Conservation (phyloP, 345 rosid genomes). For the Angophora floribunda region DNA sequence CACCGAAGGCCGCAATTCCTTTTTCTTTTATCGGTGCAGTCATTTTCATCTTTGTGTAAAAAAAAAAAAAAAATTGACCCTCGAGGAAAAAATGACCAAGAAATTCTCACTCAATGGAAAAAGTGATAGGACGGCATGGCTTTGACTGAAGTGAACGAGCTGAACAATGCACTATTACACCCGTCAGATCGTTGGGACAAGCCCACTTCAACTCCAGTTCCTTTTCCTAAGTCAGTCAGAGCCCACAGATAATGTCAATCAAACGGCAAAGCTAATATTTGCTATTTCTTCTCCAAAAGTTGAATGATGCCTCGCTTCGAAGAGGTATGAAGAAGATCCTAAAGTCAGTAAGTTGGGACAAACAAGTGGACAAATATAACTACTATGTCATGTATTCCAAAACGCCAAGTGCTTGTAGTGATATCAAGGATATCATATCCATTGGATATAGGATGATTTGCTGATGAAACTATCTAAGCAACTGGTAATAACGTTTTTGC, state of each 20-base stretch:
- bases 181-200: not conserved
- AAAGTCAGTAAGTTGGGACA: not conserved
- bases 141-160: not conserved
- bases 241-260: too few relatives aligned
- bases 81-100: not conserved
- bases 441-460: not conserved
- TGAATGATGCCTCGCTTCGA: not conserved
- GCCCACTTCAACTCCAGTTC: not conserved
- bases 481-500: fast-evolving
- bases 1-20: not conserved
- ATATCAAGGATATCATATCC: not conserved
- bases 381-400: not conserved
- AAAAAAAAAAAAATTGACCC: not conserved
- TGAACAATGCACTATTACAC: not conserved
- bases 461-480: fast-evolving
- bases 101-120: not conserved
- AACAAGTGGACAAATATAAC: not conserved
- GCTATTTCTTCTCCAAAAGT: not conserved
- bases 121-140: not conserved
- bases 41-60: not conserved
- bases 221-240: not conserved
- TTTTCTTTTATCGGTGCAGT: not conserved
- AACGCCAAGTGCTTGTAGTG: not conserved
- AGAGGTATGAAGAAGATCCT: not conserved
- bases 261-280: not conserved